A percentile compares a stretch with the other conserved stretches of the same genome.
Evolutionary conservation across 1,284 basidiomycete species (phyloP).

Genomic region (Cryptococcus sp.): DNA sequence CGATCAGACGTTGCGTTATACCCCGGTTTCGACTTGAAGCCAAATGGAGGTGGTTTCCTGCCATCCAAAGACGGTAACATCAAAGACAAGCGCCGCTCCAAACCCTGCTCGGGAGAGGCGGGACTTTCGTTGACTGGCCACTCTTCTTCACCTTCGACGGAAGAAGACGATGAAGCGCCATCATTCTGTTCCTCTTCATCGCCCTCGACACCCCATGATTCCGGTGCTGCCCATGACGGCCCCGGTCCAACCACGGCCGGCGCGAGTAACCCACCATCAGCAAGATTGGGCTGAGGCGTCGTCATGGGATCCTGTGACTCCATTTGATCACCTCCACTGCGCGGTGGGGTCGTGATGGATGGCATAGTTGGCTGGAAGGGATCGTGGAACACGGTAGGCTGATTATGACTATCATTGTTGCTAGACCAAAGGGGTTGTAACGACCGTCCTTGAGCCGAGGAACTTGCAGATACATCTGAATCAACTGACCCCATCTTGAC

Average conservation of each 20-base stretch:
- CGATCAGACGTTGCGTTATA: constrained; percentile 7
- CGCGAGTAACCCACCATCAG: constrained; percentile 2
- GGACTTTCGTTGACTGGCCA: constrained; percentile 14
- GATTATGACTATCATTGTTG: constrained; percentile 1
- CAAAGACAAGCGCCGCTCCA: not conserved
- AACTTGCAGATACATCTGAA: constrained; percentile 23
- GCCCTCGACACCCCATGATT: constrained; percentile 54
- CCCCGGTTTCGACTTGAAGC: constrained; percentile 15
- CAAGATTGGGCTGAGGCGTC: not conserved
- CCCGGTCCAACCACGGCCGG: constrained; percentile 7
- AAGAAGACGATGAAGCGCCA: constrained; percentile 8
- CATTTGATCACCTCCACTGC: not conserved
- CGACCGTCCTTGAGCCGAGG: constrained; percentile 9
- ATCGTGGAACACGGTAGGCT: constrained; percentile 39
- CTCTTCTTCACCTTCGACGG: constrained; percentile 34
- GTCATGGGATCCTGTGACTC: not conserved
- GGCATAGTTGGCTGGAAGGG: constrained; percentile 25
- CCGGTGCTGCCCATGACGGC: constrained; percentile 53
- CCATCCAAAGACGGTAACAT: not conserved
- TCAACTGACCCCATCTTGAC: constrained; percentile 38
- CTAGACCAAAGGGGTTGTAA: constrained; percentile 35
- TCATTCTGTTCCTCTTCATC: constrained; percentile 41
- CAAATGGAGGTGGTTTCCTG: constrained; percentile 35
- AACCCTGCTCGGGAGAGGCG: constrained; percentile 1
- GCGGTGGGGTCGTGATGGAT: not conserved